Evolutionary conservation across 1,139 yeast species (phyloP).

Genomic region (Pneumocystis oryctolagi): DNA sequence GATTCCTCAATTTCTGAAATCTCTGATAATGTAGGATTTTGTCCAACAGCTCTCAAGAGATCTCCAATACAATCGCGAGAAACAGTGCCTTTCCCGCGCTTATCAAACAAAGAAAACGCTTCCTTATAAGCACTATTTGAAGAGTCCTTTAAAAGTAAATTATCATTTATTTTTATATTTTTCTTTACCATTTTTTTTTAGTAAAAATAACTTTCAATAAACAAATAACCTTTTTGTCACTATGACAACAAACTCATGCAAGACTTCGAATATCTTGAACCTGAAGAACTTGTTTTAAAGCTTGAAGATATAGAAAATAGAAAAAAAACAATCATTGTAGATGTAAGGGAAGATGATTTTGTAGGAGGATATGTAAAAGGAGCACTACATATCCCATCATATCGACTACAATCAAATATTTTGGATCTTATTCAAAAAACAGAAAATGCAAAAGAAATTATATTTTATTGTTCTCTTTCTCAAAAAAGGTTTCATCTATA

Average conservation of each 20-base stretch:
- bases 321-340: slow-evolving; percentile 42
- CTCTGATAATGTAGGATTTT: slow-evolving; percentile 90
- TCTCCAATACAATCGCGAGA: slow-evolving; percentile 85
- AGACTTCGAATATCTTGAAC: neutral
- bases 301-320: slow-evolving; percentile 1
- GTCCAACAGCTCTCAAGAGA: slow-evolving; percentile 89
- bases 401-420: slow-evolving; percentile 31
- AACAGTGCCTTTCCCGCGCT: slow-evolving; percentile 87
- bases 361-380: slow-evolving; percentile 61
- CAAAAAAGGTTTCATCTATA: slow-evolving; percentile 48
- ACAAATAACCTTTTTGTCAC: neutral
- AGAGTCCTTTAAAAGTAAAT: neutral
- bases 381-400: slow-evolving; percentile 48
- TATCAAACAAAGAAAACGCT: slow-evolving; percentile 93
- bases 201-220: neutral
- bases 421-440: slow-evolving; percentile 26
- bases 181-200: neutral
- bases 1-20: slow-evolving; percentile 43
- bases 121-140: slow-evolving; percentile 66
- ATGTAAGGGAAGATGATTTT: slow-evolving; percentile 74
- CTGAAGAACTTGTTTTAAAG: neutral
- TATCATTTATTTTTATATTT: neutral
- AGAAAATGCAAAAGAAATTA: neutral
- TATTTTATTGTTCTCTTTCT: slow-evolving; percentile 1
- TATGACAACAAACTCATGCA: neutral